Evolutionary conservation across 2,329 filamentous ascomycete species (phyloP), one percentile per base, ranked within the genome.

Genomic region (Paraphoma chrysanthemicola): DNA sequence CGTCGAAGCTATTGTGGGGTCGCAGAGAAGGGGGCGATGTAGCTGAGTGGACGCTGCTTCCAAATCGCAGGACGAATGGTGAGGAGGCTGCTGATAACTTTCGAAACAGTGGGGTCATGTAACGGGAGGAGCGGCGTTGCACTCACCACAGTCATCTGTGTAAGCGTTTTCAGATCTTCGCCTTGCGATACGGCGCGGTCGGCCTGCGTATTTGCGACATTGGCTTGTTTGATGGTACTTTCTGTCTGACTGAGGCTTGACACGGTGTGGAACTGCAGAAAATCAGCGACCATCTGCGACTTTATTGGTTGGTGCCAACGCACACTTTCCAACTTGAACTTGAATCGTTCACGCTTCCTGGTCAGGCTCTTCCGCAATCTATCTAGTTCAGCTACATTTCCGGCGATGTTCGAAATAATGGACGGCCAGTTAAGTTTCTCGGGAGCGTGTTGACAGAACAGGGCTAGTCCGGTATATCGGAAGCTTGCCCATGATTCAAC

Each of bases 81-180:
- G 23, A 23, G 5, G 23, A 23, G 23, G 5, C 23, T 23, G 23
- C 23, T 23, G 23, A 23, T 5, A 23, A 5, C 23, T 23, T 23
- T 23, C n/a, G n/a, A n/a, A n/a, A n/a, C n/a, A n/a, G n/a, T n/a
- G n/a, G n/a, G n/a, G n/a, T n/a, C 23, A 23, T 23, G 23, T 23
- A 23, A 23, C 23, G 23, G 23, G 23, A 23, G 23, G 23, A 23
- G 23, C 23, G 23, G 23, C 23, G 5, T 23, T 23, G 23, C 23
- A 57, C 62, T 43, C 53, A 65, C 62, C 5, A 65, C 62, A 4
- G 60, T 61, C 55, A 66, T 63, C 41, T 59, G 28, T 1, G 62
- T 65, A 4, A 61, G 54, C 3, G 47, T 59, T 33, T 55, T 55
- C 10, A 63, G 60, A 38, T 63, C 54, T 8, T 54, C 38, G n/a